phyloP scores from a whole-genome alignment of 768 basidiomycete species.

The Calocera cornea region DNA sequence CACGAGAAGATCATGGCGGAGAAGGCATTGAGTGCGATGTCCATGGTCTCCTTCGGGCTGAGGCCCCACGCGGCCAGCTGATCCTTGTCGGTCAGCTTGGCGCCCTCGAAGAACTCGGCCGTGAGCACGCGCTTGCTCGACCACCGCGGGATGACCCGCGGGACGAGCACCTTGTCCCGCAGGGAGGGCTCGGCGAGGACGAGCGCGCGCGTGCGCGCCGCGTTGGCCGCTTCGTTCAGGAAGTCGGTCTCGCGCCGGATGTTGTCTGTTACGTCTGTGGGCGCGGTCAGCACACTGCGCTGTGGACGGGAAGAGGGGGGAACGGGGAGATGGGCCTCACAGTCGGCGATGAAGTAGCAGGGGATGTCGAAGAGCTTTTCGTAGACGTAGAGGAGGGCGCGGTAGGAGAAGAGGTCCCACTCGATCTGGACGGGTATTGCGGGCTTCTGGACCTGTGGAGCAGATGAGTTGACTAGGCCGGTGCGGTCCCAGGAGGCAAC shows the following conservation, averaged over 20 bases:
- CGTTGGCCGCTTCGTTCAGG: conserved; percentile 62
- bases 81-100: conserved; percentile 52
- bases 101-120: conserved; percentile 73
- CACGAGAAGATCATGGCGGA: conserved; percentile 82
- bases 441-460: conserved; percentile 54
- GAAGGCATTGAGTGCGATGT: conserved; percentile 75
- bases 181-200: conserved; percentile 60
- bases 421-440: conserved; percentile 75
- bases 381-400: conserved; percentile 26
- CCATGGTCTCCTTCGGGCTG: conserved; percentile 44
- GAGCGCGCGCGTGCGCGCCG: conserved; percentile 50
- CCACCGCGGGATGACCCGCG: conserved; percentile 54
- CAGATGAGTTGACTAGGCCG: not conserved
- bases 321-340: conserved; percentile 28
- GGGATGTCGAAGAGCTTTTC: conserved; percentile 69
- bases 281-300: conserved; percentile 15
- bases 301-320: not conserved
- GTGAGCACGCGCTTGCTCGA: conserved; percentile 69
- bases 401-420: conserved; percentile 55
- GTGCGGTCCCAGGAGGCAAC: not conserved
- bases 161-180: conserved; percentile 59
- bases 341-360: conserved; percentile 55
- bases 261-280: conserved; percentile 51
- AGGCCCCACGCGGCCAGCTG: conserved; percentile 33
- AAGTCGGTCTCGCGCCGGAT: conserved; percentile 77